These are phyloP conservation scores for Senna siamea DNA, from an alignment of 306 rosid genomes.

Conservation along the genomic window DNA sequence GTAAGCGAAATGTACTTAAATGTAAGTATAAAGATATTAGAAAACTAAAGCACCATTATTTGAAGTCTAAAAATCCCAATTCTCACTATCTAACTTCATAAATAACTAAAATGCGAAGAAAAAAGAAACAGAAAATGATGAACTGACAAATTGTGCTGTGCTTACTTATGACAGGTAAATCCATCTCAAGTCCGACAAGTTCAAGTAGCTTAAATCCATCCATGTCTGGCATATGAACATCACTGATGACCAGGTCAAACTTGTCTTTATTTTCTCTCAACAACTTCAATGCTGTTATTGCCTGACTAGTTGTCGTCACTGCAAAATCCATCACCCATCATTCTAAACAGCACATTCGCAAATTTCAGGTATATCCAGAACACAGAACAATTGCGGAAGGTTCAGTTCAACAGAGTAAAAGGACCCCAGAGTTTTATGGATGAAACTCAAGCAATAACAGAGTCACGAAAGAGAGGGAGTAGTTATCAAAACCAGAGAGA, in stretches of 20 bases:
- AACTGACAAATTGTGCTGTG: not conserved
- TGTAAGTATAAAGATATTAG: not conserved
- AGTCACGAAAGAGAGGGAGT: not conserved
- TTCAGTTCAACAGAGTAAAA: not conserved
- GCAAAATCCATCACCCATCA: conserved; percentile 45
- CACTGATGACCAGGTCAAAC: conserved; percentile 92
- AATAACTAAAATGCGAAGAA: not conserved
- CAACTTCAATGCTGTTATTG: conserved; percentile 68
- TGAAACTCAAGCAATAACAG: conserved; percentile 7
- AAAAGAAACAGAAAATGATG: not conserved
- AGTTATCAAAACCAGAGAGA: no score
- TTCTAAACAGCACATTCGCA: not conserved
- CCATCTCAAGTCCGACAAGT: conserved; percentile 97
- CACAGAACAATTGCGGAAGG: not conserved
- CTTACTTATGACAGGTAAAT: conserved; percentile 96
- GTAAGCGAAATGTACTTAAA: no score
- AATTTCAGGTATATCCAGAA: conserved; percentile 4
- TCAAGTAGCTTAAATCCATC: conserved; percentile 97
- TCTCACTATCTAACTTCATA: not conserved
- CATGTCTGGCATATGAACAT: conserved; percentile 99
- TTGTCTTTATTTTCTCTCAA: conserved; percentile 73
- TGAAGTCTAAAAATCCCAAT: not conserved
- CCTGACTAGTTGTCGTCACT: conserved; percentile 78
- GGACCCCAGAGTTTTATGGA: not conserved
- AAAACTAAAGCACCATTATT: not conserved